These are phyloP conservation scores for Oryza punctata DNA, from an alignment of 176 grass and related monocot species.

Conservation along the genomic window DNA sequence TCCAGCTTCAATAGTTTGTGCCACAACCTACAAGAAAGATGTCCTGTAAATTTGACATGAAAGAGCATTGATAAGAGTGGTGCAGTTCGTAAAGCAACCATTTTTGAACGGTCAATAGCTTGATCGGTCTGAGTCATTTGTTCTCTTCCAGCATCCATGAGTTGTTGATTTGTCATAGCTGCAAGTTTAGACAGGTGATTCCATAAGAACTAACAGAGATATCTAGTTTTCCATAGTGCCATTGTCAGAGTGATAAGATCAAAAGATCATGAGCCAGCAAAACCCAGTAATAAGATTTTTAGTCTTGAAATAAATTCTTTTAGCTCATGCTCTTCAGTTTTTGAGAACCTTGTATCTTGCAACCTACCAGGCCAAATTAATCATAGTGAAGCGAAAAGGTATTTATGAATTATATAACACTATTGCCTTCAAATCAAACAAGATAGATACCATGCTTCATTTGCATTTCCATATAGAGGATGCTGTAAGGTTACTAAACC, in stretches of 20 bases:
- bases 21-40: slow-evolving; percentile 71
- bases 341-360: slow-evolving; percentile 6
- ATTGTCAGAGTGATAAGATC: neutral
- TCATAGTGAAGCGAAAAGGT: neutral
- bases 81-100: slow-evolving; percentile 46
- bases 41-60: slow-evolving; percentile 4
- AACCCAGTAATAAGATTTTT: neutral
- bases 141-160: slow-evolving; percentile 81
- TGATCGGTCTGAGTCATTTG: slow-evolving; percentile 97
- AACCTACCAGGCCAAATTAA: neutral
- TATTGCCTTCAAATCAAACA: neutral
- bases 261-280: slow-evolving; percentile 1
- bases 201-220: slow-evolving; percentile 41
- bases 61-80: neutral
- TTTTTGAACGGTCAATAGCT: slow-evolving; percentile 87
- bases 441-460: slow-evolving; percentile 5
- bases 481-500: neutral
- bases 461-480: neutral
- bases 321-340: neutral
- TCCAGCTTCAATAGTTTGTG: slow-evolving; percentile 86
- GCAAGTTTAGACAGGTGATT: slow-evolving; percentile 25
- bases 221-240: slow-evolving; percentile 8
- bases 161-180: slow-evolving; percentile 92
- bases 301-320: neutral
- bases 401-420: neutral